Base-by-base conservation (phyloP, 202 grass and related monocot genomes). In the Alloteropsis angusta region DNA sequence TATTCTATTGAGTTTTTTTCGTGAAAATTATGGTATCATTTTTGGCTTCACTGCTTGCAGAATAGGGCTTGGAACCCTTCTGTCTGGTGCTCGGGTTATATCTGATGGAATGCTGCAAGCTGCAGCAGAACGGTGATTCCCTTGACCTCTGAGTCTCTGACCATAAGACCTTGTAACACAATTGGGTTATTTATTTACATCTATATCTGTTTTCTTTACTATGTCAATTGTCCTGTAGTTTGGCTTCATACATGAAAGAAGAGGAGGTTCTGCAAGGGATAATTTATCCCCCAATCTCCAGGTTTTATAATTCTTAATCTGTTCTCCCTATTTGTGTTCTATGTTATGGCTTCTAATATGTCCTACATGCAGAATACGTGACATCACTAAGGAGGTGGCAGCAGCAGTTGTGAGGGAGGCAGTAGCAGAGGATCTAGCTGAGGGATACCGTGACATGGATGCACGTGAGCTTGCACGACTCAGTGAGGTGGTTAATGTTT, bases 31-130 rank as follows among this genome's bases (percentile, higher is more conserved):
- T 85, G 42, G 26, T 48, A 75, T 83, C 37, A 81, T 80, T 74
- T 77, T 66, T 38, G 61, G 47, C 60, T 66, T 77, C 41, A 56
- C 58, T 13, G 39, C 52, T 76, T 54, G 26, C 84, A 99, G 96
- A 82, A 91, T 99, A 82, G 96, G 96, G 49, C 96, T 99, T 80
- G 96, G 96, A 72, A 91, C 96, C 41, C 96, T 99, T 85, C 85
- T 99, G 50, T 91, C 96, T 77, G 96, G 96, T 79, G 92, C 96
- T 80, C 81, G 81, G 53, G 55, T 95, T 87, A 84, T 99, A 75
- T 99, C 96, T 38, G 92, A 99, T 68, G 90, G 90, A 79, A 99
- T 99, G 96, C 92, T 99, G 64, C 96, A 93, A 75, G 88, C 90
- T 72, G 96, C 92, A 50, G 87, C 96, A 62, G 92, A 99, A 85